These are phyloP conservation scores for Capronia americana DNA, from an alignment of 2,329 filamentous ascomycete genomes.

Conservation along the genomic window DNA sequence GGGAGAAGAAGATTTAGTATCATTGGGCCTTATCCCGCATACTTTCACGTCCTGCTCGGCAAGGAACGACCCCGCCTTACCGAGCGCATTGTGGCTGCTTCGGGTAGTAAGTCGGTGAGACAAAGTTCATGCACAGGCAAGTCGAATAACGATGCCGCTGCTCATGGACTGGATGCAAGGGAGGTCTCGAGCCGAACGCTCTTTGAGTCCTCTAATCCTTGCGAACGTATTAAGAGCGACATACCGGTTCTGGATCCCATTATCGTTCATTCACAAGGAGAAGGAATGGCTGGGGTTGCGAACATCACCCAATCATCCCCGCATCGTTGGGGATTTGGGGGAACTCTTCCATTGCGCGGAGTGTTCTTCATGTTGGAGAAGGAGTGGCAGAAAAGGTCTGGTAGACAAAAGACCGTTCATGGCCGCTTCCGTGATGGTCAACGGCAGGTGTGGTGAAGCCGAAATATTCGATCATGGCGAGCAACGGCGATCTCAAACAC, in stretches of 20 bases:
- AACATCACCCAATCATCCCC: not conserved
- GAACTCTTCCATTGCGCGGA: not conserved
- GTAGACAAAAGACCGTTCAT: not conserved
- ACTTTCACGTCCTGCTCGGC: not conserved
- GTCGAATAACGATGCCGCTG: not conserved
- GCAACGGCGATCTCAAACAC: constrained; percentile 8
- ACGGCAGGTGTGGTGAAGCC: not conserved
- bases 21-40: not conserved
- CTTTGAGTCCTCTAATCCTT: not conserved
- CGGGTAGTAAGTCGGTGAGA: not conserved
- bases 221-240: not conserved
- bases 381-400: not conserved
- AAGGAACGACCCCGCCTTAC: not conserved
- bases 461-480: constrained; percentile 10
- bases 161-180: not conserved
- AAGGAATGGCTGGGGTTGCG: not conserved
- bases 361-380: not conserved
- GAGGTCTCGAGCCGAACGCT: not conserved
- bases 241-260: not conserved
- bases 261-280: not conserved
- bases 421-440: not conserved
- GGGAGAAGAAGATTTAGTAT: not conserved
- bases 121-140: not conserved
- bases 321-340: not conserved
- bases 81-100: not conserved